A percentile compares a stretch with the other conserved stretches of the same genome.
Conservation (phyloP, 2,329 filamentous ascomycete species). For the Alternaria angustiovoidea region DNA sequence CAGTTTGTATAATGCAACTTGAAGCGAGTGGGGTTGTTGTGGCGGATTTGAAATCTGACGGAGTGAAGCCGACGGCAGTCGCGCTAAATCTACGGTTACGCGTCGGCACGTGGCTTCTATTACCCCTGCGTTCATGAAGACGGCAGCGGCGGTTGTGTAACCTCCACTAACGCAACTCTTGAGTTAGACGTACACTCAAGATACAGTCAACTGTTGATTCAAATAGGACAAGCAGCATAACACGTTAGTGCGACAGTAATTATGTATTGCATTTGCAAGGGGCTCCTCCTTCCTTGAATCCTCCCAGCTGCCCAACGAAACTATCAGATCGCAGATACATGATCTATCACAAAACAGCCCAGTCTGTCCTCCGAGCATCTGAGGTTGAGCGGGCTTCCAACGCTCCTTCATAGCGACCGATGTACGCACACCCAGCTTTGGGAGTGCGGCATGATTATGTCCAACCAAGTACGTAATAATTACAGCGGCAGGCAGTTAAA, state of each 20-base stretch:
- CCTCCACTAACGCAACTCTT: not conserved
- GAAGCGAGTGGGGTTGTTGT: not conserved
- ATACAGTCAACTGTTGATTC: not conserved
- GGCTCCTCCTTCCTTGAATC: conserved; percentile 5
- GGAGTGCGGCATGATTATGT: conserved; percentile 5
- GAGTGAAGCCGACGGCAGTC: not conserved
- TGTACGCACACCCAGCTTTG: not conserved
- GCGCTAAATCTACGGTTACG: conserved; percentile 10
- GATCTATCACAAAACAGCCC: conserved; percentile 15
- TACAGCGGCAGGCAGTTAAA: conserved; percentile 4
- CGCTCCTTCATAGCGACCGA: not conserved
- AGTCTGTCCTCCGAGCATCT: conserved; percentile 3
- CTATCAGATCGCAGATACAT: conserved; percentile 5
- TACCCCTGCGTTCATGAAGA: conserved; percentile 8
- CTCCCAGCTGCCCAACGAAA: conserved; percentile 1
- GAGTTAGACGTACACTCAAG: not conserved
- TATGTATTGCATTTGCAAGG: conserved; percentile 8
- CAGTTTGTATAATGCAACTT: not conserved
- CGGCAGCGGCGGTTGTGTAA: not conserved
- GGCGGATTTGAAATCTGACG: not conserved
- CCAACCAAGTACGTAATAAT: conserved; percentile 6
- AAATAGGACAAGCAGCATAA: not conserved
- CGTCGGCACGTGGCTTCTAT: conserved; percentile 15
- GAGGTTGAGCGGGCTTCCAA: conserved; percentile 3
- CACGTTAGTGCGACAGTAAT: not conserved